phyloP scores from a whole-genome alignment of 306 rosid species.

The Glycine latifolia region DNA sequence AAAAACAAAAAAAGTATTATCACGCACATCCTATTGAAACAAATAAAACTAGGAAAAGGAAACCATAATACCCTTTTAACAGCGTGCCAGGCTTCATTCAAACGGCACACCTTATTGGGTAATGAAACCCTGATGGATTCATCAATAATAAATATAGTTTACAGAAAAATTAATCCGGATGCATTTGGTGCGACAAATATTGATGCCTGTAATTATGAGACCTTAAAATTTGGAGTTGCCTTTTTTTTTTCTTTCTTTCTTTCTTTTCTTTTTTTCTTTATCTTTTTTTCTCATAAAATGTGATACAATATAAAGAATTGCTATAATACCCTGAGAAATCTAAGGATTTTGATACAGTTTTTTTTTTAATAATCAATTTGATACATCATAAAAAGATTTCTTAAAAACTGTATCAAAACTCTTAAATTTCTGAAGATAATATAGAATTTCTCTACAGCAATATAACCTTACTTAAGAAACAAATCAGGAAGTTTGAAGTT shows the following conservation, averaged over 20 bases:
- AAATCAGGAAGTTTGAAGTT: conserved; percentile 52
- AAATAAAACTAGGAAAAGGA: conserved; percentile 4
- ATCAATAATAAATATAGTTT: conserved; percentile 37
- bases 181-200: conserved; percentile 4
- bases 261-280: no score
- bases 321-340: not conserved
- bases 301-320: not conserved
- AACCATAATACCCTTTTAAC: conserved; percentile 12
- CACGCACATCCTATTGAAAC: conserved; percentile 1
- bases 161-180: conserved; percentile 42
- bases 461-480: conserved; percentile 1
- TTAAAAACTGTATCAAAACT: not conserved
- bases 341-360: not conserved
- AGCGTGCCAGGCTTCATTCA: conserved; percentile 7
- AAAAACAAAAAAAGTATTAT: not conserved
- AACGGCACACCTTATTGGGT: conserved; percentile 44
- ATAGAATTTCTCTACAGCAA: not conserved
- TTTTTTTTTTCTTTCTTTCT: no score
- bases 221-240: not conserved
- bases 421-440: not conserved
- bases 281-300: not conserved
- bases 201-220: not conserved
- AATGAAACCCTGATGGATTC: conserved; percentile 44
- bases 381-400: no score
- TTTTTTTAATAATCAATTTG: not conserved